phyloP scores from a whole-genome alignment of 2,329 filamentous ascomycete species.

The Myriosclerotinia curreyana region DNA sequence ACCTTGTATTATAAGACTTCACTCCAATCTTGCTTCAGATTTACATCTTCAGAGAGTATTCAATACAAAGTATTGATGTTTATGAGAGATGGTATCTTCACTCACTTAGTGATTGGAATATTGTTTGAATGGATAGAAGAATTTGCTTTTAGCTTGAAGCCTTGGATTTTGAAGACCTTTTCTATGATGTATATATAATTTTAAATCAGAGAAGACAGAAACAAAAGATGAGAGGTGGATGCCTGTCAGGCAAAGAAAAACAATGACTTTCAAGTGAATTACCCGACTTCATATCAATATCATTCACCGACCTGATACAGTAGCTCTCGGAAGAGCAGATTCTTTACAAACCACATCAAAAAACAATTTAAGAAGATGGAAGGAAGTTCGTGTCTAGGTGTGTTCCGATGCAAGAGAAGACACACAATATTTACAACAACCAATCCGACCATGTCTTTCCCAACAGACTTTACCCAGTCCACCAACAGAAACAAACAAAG shows the following conservation, averaged over 20 bases:
- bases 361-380: not conserved
- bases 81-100: no score
- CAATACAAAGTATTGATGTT: not conserved
- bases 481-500: not conserved
- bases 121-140: not conserved
- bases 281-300: not conserved
- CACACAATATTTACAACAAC: not conserved
- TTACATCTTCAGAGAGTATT: not conserved
- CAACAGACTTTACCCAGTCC: constrained; percentile 1
- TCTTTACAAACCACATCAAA: not conserved
- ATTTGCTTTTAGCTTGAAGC: not conserved
- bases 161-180: not conserved
- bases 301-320: not conserved
- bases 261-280: not conserved
- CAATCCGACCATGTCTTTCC: constrained; percentile 1
- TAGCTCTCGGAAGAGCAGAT: not conserved
- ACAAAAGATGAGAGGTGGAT: not conserved
- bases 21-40: not conserved
- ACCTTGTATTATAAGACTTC: not conserved
- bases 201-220: not conserved
- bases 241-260: not conserved
- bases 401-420: not conserved
- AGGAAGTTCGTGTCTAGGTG: not conserved
- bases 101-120: not conserved
- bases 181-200: not conserved